Evolutionary conservation across 2,329 filamentous ascomycete species (phyloP).

Genomic region (Curvularia sp.): DNA sequence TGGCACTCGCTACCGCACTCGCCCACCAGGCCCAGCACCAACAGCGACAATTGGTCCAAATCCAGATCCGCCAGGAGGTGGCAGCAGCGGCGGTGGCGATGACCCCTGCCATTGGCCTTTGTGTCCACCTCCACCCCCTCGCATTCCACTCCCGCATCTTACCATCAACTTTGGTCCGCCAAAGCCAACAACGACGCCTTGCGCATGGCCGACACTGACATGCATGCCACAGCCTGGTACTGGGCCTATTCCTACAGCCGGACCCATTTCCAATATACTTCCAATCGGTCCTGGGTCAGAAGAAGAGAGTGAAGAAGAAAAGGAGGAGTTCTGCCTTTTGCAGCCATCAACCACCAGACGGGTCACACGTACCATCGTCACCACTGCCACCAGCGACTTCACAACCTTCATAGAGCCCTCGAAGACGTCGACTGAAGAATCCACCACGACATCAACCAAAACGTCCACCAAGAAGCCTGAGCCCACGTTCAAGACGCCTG

Average conservation of each 20-base stretch:
- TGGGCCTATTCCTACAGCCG: no score
- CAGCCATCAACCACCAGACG: no score
- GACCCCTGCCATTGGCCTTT: neutral
- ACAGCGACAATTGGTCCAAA: neutral
- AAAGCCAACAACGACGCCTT: neutral
- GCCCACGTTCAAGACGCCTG: no score
- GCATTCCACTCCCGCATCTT: neutral
- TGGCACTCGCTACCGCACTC: neutral
- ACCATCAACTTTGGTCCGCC: neutral
- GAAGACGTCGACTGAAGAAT: no score
- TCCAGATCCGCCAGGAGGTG: neutral
- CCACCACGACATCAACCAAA: no score
- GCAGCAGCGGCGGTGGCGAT: neutral
- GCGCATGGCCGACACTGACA: neutral
- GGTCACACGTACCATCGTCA: no score
- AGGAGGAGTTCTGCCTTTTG: no score
- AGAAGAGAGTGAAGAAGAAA: neutral
- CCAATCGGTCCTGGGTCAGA: no score
- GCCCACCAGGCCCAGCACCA: neutral
- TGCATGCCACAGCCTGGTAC: neutral
- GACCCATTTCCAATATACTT: neutral
- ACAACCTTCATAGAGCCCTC: no score
- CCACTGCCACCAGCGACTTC: no score
- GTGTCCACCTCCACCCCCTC: neutral
- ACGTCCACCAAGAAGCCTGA: no score